Base-by-base conservation (phyloP, 441 rosid genomes). In the Pelargonium cotyledonis region DNA sequence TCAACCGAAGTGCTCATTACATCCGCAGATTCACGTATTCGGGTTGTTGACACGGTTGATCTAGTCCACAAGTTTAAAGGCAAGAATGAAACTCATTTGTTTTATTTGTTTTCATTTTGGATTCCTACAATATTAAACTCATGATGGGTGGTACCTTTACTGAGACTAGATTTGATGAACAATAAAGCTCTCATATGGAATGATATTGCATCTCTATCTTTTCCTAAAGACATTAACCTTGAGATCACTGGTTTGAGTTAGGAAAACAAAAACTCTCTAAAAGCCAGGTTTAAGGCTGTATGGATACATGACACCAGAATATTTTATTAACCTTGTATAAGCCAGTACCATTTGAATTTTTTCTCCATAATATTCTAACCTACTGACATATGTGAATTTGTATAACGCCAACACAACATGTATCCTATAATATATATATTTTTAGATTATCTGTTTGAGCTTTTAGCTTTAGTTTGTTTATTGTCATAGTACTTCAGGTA, bases 11-110 rank as follows among this genome's bases (percentile, higher is more conserved):
- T 94, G 78, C 92, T 95, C 40, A 73, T 91, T 77, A 91, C 97
- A 35, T 91, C 99, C 51, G 92, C 99, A 66, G 99, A 95, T 85
- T 95, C 97, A 71, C 89, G 97, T 77, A 75, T 89, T 16, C 92
- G 97, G 63, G 96, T 90, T 81, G 78, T 91, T 58, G 88, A 91
- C 49, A 90, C 89, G 66, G 78, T 80, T 77, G 96, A 95, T 79
- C 79, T 95, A 74, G 89, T 91, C 76, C 96, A 91, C 85, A 91
- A 91, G 76, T 88, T 91, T 78, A 95, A 91, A 86, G 99, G 99
- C 89, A 73, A 76, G 65, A 65, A 70, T 63, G 18, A 63, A 70
- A 63, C 23, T 67, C 67, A 5, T 61, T 6, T 18, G 47, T 7
- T 69, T 61, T 70, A 15, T 63, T 19, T 10, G 0, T 73, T 19